Conservation (phyloP, 2,329 filamentous ascomycete genomes). For the Aspergillus sp. region DNA sequence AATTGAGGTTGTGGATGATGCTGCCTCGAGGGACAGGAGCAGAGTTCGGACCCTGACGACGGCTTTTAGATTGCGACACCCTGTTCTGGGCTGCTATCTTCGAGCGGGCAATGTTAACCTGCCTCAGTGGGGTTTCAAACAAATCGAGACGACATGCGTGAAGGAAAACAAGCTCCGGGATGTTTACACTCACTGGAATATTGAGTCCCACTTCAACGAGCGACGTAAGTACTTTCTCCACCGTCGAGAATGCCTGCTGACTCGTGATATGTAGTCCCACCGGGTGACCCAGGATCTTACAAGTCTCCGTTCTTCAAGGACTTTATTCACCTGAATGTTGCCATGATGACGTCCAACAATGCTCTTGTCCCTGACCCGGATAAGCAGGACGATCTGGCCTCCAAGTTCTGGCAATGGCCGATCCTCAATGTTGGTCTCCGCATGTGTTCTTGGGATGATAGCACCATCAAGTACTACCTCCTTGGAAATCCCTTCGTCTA, state of each 20-base stretch:
- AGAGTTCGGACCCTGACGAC: slow-evolving; percentile 89
- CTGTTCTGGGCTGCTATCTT: slow-evolving; percentile 83
- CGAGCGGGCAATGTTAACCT: slow-evolving; percentile 94
- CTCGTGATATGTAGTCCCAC: slow-evolving; percentile 61
- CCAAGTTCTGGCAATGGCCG: slow-evolving; percentile 98
- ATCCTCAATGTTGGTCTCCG: slow-evolving; percentile 90
- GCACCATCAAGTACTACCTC: slow-evolving; percentile 95
- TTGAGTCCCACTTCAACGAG: slow-evolving; percentile 92
- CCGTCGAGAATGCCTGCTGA: not conserved
- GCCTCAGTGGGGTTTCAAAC: slow-evolving; percentile 99
- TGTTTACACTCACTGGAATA: slow-evolving; percentile 97
- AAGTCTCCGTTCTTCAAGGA: slow-evolving; percentile 97
- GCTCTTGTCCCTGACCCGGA: slow-evolving; percentile 95
- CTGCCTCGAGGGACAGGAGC: slow-evolving; percentile 78
- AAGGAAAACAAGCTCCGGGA: slow-evolving; percentile 91
- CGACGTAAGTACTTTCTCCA: slow-evolving; percentile 63
- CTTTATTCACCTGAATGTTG: slow-evolving; percentile 96
- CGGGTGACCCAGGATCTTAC: slow-evolving; percentile 85
- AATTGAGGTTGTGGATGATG: slow-evolving; percentile 87
- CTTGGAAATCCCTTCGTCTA: slow-evolving; percentile 95
- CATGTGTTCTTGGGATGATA: slow-evolving; percentile 98
- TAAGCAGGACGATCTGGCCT: slow-evolving; percentile 97
- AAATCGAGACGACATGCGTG: slow-evolving; percentile 94
- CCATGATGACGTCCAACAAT: slow-evolving; percentile 99
- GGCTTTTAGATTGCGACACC: slow-evolving; percentile 82